These are phyloP conservation scores for Biscutella laevigata DNA, from an alignment of 441 rosid genomes.

Conservation along the genomic window DNA sequence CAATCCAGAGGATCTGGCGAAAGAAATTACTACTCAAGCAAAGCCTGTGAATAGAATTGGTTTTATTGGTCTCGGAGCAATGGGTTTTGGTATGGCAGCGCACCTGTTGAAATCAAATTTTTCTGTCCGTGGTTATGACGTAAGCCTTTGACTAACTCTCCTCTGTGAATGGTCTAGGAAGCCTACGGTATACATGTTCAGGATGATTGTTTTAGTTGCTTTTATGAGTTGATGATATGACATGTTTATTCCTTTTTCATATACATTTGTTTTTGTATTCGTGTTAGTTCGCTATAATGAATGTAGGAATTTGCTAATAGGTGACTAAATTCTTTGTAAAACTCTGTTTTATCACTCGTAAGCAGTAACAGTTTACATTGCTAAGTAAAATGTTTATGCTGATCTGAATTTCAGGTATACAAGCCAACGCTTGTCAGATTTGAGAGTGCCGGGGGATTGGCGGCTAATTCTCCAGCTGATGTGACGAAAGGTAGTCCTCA, in stretches of 20 bases:
- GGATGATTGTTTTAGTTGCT: constrained; percentile 2
- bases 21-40: constrained; percentile 45
- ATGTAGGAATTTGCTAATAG: constrained; percentile 7
- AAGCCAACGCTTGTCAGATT: constrained; percentile 69
- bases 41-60: constrained; percentile 56
- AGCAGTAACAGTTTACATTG: not conserved
- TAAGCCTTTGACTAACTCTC: constrained; percentile 32
- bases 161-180: not conserved
- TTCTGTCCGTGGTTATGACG: constrained; percentile 70
- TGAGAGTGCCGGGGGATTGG: constrained; percentile 67
- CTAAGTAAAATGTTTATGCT: constrained; percentile 10
- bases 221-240: not conserved
- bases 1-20: constrained; percentile 60
- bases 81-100: constrained; percentile 98
- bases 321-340: not conserved
- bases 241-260: not conserved
- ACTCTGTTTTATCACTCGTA: not conserved
- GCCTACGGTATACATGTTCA: constrained; percentile 4
- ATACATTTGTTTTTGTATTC: not conserved
- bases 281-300: not conserved
- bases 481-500: constrained; percentile 54
- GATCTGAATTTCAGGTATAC: constrained; percentile 57
- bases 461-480: constrained; percentile 69
- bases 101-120: constrained; percentile 65
- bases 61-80: constrained; percentile 96